Base-by-base conservation (phyloP, 2,329 filamentous ascomycete genomes). In the Nannizzia gypsea region DNA sequence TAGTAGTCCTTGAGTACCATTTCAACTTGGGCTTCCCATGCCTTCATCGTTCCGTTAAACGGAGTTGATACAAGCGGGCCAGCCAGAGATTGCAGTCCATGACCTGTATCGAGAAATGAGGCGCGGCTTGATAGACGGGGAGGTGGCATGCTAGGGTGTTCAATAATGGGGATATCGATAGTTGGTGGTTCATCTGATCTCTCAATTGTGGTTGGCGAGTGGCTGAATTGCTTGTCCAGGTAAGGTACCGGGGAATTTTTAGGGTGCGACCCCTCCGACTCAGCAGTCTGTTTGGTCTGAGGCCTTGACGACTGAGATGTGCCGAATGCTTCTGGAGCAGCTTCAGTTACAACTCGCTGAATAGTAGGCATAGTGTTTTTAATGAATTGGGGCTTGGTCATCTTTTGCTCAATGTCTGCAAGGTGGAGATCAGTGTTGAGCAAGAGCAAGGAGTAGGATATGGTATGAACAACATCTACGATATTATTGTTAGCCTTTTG, bases 351-450 rank as follows among this genome's bases (percentile, higher is more conserved):
- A 11, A 89, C 85, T 56, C 90, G 85, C 61, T 83, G 84, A 63
- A 99, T 88, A 0, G 92, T 96, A 0, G 88, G 87, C 79, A 97
- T 86, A 3, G 93, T 96, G 70, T 99, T 99, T 74, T 95, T 95
- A 70, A 99, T 83, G 69, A 97, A 99, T 69, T 97, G 92, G 64
- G 81, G 86, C 60, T 88, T 84, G 1, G 92, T 97, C 93, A 99
- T 99, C 77, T 95, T 95, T 67, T 88, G 85, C 63, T 95, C 90
- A 66, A 97, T 96, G 69, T 97, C 91, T 61, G 92, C 93, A 68
- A 97, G 74, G 69, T 99, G 92, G 60, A 99, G 78, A 76, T 99
- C 93, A 36, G 93, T 99, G 69, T 99, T 99, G 64, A 99, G 81
- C 9, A 99, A 80, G 69, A 99, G 86, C 64, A 99, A 84, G 0